Conservation (phyloP, 192 early-diverging fungal species). For the Backusella tarrabulga region DNA sequence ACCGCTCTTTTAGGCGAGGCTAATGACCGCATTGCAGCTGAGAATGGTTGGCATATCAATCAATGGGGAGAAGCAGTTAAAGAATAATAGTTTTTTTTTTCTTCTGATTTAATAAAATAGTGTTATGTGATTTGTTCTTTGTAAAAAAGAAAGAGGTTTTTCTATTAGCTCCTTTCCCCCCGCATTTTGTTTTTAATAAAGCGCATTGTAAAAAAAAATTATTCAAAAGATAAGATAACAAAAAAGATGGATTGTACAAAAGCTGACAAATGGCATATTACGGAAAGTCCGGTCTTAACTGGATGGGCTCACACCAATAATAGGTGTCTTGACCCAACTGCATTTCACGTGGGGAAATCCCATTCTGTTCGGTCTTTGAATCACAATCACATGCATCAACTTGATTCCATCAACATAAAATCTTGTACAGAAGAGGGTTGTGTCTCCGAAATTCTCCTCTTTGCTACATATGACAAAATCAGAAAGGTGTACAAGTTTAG, state of each 20-base stretch:
- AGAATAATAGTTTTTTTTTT: neutral
- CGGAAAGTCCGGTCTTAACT: slow-evolving; percentile 1
- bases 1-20: slow-evolving; percentile 40
- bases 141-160: too few relatives aligned
- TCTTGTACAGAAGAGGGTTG: neutral
- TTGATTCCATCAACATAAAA: neutral
- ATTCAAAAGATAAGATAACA: neutral
- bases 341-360: slow-evolving; percentile 15
- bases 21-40: slow-evolving; percentile 17
- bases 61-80: slow-evolving; percentile 24
- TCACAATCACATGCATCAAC: slow-evolving; percentile 12
- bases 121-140: neutral
- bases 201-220: neutral
- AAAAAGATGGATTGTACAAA: neutral
- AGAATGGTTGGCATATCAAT: slow-evolving; percentile 22
- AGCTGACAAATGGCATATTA: slow-evolving; percentile 15
- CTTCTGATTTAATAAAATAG: neutral
- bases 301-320: slow-evolving; percentile 1
- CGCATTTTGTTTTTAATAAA: neutral
- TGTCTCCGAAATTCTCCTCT: slow-evolving; percentile 16
- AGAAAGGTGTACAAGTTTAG: neutral
- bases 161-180: neutral
- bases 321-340: neutral
- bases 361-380: neutral
- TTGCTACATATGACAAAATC: neutral